Conservation (phyloP, 1,284 basidiomycete species). For the Apiotrichum porosum region DNA sequence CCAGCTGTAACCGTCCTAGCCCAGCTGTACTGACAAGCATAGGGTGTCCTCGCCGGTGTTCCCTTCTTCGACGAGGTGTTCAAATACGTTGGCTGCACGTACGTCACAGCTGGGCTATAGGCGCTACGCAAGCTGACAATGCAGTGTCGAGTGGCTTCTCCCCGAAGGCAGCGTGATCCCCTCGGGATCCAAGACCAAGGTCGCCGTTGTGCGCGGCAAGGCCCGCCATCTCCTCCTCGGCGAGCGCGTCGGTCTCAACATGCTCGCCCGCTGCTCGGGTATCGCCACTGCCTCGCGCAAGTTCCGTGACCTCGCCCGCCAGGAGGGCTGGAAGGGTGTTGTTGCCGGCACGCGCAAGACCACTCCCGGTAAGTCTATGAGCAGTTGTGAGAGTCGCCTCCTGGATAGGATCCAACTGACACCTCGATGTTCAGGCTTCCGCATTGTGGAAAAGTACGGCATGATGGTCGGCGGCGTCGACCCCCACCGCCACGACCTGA, state of each 20-base stretch:
- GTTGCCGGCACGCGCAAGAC: conserved; percentile 97
- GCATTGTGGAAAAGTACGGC: conserved; percentile 96
- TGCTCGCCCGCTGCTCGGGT: conserved; percentile 90
- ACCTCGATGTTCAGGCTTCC: no score
- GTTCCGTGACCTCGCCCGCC: conserved; percentile 73
- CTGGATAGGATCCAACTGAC: no score
- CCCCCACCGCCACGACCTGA: conserved; percentile 91
- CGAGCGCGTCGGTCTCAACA: conserved; percentile 89
- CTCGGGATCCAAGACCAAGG: conserved; percentile 62
- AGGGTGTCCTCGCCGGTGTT: conserved; percentile 85
- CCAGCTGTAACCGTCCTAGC: conserved; percentile 68
- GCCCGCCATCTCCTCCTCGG: conserved; percentile 86
- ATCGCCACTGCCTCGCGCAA: conserved; percentile 85
- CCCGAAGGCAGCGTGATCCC: conserved; percentile 77
- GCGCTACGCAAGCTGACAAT: no score
- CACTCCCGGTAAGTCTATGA: conserved; percentile 75
- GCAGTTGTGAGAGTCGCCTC: no score
- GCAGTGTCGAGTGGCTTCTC: conserved; percentile 87
- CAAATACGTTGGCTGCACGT: conserved; percentile 81
- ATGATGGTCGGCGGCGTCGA: conserved; percentile 98
- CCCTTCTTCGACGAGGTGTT: conserved; percentile 97
- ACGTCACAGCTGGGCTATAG: conserved; percentile 44
- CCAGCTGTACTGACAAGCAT: background rate
- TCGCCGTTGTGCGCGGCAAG: conserved; percentile 87
- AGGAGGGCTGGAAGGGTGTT: conserved; percentile 77